These are phyloP conservation scores for Saccharomyces kudriavzevii DNA, from an alignment of 805 yeast species.

Conservation along the genomic window DNA sequence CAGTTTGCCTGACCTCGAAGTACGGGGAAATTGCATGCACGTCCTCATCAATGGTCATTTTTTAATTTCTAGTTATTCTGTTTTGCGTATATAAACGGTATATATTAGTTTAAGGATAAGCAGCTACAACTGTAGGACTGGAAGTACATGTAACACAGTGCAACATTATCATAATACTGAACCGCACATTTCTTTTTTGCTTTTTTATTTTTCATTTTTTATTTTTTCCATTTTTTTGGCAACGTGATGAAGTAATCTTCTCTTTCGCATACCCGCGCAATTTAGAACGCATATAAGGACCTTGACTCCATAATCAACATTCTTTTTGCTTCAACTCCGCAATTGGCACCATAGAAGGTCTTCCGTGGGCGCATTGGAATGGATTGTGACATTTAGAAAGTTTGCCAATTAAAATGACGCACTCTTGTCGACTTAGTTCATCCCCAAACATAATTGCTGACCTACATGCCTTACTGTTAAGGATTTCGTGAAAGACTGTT, in stretches of 20 bases:
- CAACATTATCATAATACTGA: background rate
- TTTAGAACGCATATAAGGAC: background rate
- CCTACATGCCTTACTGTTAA: constrained; percentile 60
- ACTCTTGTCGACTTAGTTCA: constrained; percentile 35
- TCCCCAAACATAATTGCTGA: constrained; percentile 69
- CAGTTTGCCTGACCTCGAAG: constrained; percentile 12
- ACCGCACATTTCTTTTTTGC: background rate
- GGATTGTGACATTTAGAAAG: constrained; percentile 50
- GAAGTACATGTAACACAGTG: background rate
- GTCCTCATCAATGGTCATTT: constrained; percentile 1
- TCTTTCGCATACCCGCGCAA: background rate
- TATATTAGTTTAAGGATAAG: background rate
- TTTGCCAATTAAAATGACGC: constrained; percentile 35
- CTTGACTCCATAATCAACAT: background rate
- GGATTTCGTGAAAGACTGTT: constrained; percentile 37
- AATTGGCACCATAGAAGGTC: constrained; percentile 63
- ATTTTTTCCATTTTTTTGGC: background rate
- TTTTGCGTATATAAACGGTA: constrained; percentile 26
- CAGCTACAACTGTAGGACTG: background rate
- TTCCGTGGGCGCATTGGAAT: constrained; percentile 79
- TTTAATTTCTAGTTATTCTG: constrained; percentile 23
- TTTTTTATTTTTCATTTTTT: background rate
- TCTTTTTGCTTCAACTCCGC: background rate
- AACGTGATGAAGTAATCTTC: constrained; percentile 1
- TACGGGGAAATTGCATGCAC: constrained; percentile 3